A percentile compares a stretch with the other conserved stretches of the same genome.
Evolutionary conservation across 257 asterid genomes (phyloP).

Genomic region (Mitragyna speciosa): DNA sequence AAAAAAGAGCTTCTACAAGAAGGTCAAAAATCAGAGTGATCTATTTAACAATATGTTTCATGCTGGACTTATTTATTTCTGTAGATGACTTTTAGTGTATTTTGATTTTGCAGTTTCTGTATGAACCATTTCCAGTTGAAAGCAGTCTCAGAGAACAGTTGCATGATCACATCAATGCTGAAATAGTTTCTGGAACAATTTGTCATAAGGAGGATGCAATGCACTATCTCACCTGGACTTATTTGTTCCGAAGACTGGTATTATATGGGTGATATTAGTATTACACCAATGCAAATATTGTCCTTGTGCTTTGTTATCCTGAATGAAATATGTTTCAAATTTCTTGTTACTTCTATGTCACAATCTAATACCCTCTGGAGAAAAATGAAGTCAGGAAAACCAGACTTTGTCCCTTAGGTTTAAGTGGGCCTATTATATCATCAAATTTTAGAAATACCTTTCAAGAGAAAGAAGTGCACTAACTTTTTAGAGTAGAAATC

Average conservation of each 20-base stretch:
- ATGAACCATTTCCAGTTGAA: constrained; percentile 99
- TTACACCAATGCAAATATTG: background rate
- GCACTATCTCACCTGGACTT: constrained; percentile 99
- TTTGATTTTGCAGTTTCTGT: constrained; percentile 65
- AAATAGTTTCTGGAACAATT: constrained; percentile 94
- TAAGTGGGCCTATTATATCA: background rate
- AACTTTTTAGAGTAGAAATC: background rate
- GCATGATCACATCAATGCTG: constrained; percentile 97
- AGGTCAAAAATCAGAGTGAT: constrained; percentile 39
- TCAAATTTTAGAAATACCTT: background rate
- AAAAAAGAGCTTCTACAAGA: constrained; percentile 95
- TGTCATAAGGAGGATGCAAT: constrained; percentile 88
- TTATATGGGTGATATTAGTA: constrained; percentile 19
- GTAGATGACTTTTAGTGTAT: background rate
- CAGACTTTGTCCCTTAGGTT: background rate
- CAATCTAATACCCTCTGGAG: background rate
- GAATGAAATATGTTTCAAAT: background rate
- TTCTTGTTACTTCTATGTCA: constrained; percentile 1
- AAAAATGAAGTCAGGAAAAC: background rate
- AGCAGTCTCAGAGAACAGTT: constrained; percentile 95
- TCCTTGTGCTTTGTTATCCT: background rate
- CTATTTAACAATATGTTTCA: constrained; percentile 7
- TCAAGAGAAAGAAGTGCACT: background rate
- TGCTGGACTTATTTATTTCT: constrained; percentile 11
- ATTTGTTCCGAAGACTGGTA: constrained; percentile 96